Evolutionary conservation across 331 rosid genomes (phyloP).

Genomic region (Ulmus americana): DNA sequence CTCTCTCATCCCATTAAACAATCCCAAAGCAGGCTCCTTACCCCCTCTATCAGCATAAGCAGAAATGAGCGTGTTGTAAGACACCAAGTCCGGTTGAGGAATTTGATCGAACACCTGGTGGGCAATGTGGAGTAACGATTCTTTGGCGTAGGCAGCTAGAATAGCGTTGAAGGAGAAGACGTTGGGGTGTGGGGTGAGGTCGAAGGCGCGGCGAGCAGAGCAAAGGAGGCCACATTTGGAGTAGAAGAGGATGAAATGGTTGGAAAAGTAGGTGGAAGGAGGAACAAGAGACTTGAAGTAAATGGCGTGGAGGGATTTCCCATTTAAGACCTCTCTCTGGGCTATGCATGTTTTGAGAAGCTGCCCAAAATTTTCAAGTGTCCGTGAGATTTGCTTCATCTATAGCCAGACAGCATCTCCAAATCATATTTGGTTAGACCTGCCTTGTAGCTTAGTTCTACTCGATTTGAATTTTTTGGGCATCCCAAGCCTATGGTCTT

Average conservation of each 20-base stretch:
- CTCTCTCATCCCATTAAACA: constrained; percentile 44
- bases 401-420: too few species aligned
- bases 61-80: constrained; percentile 66
- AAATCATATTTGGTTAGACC: too few species aligned
- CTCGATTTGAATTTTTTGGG: too few species aligned
- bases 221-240: constrained; percentile 66
- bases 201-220: constrained; percentile 43
- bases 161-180: constrained; percentile 48
- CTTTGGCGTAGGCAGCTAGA: constrained; percentile 39
- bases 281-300: constrained; percentile 44
- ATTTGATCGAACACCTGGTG: constrained; percentile 64
- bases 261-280: constrained; percentile 58
- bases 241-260: constrained; percentile 71
- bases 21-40: constrained; percentile 27
- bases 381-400: constrained; percentile 40
- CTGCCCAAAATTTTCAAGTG: constrained; percentile 32
- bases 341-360: constrained; percentile 53
- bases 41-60: constrained; percentile 55
- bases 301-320: constrained; percentile 51
- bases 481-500: too few species aligned
- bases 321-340: constrained; percentile 42
- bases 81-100: constrained; percentile 62
- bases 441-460: too few species aligned
- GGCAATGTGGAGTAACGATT: constrained; percentile 43
- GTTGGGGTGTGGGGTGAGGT: constrained; percentile 42